These are phyloP conservation scores for Pseudonitzschia multistriata DNA, from an alignment of 108 stramenopile species.

Conservation along the genomic window DNA sequence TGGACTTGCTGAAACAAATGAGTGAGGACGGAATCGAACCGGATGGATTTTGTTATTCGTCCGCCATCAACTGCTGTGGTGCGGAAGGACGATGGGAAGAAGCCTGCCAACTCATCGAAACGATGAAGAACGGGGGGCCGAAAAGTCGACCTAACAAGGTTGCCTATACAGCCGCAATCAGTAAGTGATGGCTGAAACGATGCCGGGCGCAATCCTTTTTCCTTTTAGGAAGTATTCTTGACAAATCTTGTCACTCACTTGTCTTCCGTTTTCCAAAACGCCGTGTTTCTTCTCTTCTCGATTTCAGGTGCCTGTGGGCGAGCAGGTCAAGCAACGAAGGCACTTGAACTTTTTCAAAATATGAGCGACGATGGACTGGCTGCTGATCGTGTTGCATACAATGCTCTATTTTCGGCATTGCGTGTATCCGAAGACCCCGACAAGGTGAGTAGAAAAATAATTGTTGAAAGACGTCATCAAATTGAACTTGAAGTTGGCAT, in stretches of 20 bases:
- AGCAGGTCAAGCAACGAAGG: conserved; percentile 59
- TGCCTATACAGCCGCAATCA: conserved; percentile 70
- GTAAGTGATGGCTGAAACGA: conserved; percentile 12
- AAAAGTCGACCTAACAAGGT: conserved; percentile 60
- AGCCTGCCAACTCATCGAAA: conserved; percentile 60
- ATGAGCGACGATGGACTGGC: conserved; percentile 62
- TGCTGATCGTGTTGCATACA: conserved; percentile 74
- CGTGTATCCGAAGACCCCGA: conserved; percentile 53
- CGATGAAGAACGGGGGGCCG: conserved; percentile 63
- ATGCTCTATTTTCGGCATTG: conserved; percentile 73
- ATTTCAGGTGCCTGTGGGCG: conserved; percentile 57
- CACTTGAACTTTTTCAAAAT: conserved; percentile 61
- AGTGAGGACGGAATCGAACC: conserved; percentile 55
- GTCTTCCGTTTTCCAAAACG: background rate
- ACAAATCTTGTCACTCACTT: conserved; percentile 5
- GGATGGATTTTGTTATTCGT: conserved; percentile 74
- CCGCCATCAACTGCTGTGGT: conserved; percentile 76
- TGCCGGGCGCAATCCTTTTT: background rate
- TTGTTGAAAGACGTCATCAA: background rate
- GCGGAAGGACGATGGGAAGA: conserved; percentile 80
- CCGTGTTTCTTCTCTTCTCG: background rate
- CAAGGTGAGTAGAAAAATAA: conserved; percentile 9
- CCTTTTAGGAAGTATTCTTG: background rate
- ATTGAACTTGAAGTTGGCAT: too few relatives aligned
- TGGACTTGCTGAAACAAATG: conserved; percentile 63